These are phyloP conservation scores for Babesia bovis DNA, from an alignment of 169 alveolate genomes.

Conservation along the genomic window DNA sequence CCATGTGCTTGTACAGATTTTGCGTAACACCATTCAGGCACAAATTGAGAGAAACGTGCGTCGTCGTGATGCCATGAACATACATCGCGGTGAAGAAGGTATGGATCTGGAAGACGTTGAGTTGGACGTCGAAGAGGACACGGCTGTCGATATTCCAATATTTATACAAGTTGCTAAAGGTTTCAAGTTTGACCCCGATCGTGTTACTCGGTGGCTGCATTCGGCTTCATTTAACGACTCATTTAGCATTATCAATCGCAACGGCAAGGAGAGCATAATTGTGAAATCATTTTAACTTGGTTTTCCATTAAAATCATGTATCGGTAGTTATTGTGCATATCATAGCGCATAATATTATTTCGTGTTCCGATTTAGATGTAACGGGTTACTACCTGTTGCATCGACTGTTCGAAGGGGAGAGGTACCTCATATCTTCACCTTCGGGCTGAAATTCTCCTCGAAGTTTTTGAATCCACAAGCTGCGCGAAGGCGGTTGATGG, in stretches of 20 bases:
- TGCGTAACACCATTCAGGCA: conserved; percentile 74
- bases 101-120: conserved; percentile 59
- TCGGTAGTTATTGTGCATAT: background rate
- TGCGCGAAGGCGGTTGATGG: conserved; percentile 34
- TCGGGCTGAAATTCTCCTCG: conserved; percentile 54
- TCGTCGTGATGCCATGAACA: conserved; percentile 61
- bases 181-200: conserved; percentile 75
- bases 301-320: background rate
- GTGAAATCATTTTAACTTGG: conserved; percentile 41
- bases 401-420: too few species aligned
- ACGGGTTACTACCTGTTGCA: too few species aligned
- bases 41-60: conserved; percentile 67
- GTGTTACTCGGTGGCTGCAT: conserved; percentile 76
- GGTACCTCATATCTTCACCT: conserved; percentile 38
- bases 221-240: conserved; percentile 73
- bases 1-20: conserved; percentile 77
- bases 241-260: conserved; percentile 60
- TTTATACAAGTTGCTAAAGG: conserved; percentile 73
- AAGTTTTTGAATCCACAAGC: conserved; percentile 65
- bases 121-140: background rate
- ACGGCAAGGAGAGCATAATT: conserved; percentile 69
- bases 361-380: too few species aligned
- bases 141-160: conserved; percentile 28
- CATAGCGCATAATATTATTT: background rate
- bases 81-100: conserved; percentile 65